Base-by-base conservation (phyloP, 805 yeast species). In the Myxozyma monticola region DNA sequence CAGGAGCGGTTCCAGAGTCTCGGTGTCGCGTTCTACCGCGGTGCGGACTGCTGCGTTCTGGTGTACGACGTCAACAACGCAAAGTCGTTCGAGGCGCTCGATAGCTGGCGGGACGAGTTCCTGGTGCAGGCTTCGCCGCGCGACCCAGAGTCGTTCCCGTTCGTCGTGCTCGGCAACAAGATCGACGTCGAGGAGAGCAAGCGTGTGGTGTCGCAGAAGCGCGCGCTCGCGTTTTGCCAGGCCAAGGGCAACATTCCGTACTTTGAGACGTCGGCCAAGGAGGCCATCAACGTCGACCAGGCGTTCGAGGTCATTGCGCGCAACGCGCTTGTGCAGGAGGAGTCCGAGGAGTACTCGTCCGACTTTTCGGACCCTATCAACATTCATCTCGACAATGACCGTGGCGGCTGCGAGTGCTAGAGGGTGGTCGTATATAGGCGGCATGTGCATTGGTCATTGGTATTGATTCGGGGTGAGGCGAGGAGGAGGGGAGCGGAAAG, bases 181-280 rank as follows among this genome's bases (percentile, higher is more conserved):
- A 83, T 93, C 45, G 99, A 91, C 68, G 88, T 88, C 33, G 98
- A 91, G 64, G 98, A 91, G 62, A 76, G 84, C 60, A 88, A 89
- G 70, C 81, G 95, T 60, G 82, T 81, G 38, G 85, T 77, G 66
- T 71, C 81, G 64, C 61, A 74, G 31, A 80, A 80, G 63, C 73
- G 77, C 57, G 87, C 84, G 8, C 80, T 79, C 61, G 79, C 80
- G 39, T 76, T 78, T 68, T 80, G 85, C 47, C 78, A 76, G 48
- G 76, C 79, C 42, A 69, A 78, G 57, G 85, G 95, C 70, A 88
- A 89, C 57, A 75, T 89, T 54, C 98, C 99, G 2, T 82, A 90
- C 53, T 91, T 93, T 65, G 96, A 91, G 69, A 91, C 99, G n/a
- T 83, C 93, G 75, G 99, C 99, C 17, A 93, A 91, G 72, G 96